These are phyloP conservation scores for Lotmaria passim DNA, from an alignment of 208 protist genomes.

Conservation along the genomic window DNA sequence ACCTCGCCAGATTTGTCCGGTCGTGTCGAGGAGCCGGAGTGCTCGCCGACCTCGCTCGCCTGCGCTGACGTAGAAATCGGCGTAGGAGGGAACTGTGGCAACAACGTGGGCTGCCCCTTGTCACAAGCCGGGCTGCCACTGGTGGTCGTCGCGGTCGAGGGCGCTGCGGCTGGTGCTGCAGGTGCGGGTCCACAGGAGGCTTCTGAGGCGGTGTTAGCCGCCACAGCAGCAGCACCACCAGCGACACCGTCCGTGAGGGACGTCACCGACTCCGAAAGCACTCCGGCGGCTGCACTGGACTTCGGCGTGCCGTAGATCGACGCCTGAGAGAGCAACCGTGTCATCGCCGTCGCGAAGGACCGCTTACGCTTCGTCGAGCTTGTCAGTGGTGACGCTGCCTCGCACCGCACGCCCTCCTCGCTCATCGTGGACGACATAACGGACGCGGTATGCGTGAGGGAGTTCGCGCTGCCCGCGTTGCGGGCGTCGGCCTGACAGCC, in stretches of 20 bases:
- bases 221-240: not conserved
- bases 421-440: not conserved
- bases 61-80: not conserved
- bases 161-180: not conserved
- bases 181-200: not conserved
- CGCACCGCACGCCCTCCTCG: not conserved
- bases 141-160: not conserved
- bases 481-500: not conserved
- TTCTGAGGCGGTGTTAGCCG: not conserved
- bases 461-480: not conserved
- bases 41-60: not conserved
- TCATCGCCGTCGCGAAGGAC: not conserved
- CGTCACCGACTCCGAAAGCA: not conserved
- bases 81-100: slow-evolving; percentile 1
- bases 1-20: not conserved
- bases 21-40: not conserved
- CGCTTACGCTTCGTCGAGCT: not conserved
- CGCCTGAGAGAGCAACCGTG: slow-evolving; percentile 8
- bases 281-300: not conserved
- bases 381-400: not conserved
- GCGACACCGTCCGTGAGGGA: not conserved
- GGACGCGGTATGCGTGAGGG: not conserved
- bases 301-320: not conserved
- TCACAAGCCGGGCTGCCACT: not conserved
- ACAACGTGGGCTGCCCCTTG: not conserved